Percentiles rank a stretch among this genome's conserved stretches.
phyloP scores from a whole-genome alignment of 352 stramenopile genomes.

The Phytophthora cryptogea region DNA sequence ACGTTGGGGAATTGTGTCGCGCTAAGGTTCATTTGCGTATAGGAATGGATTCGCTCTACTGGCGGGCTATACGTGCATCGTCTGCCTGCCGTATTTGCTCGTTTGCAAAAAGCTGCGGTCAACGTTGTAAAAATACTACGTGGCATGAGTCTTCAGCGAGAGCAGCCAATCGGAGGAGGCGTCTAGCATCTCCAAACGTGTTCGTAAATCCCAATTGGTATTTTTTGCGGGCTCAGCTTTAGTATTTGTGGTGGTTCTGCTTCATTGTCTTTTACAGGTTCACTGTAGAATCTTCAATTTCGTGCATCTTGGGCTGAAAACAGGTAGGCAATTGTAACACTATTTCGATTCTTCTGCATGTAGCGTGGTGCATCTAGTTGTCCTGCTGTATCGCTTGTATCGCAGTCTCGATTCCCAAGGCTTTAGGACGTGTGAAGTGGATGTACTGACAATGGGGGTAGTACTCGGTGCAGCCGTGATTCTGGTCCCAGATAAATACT shows the following conservation, averaged over 20 bases:
- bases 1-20: constrained; percentile 3
- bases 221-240: not conserved
- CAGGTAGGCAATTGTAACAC: not conserved
- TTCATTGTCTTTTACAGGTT: not conserved
- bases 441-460: too few species aligned
- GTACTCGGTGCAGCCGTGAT: too few species aligned
- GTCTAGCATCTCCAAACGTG: not conserved
- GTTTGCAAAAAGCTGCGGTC: not conserved
- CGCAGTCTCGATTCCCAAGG: too few species aligned
- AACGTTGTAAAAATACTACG: constrained; percentile 22
- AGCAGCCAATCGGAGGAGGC: not conserved
- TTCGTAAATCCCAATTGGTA: not conserved
- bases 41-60: constrained; percentile 12
- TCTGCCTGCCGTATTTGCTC: not conserved
- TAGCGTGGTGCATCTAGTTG: too few species aligned
- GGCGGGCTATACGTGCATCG: not conserved
- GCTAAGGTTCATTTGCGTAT: constrained; percentile 18
- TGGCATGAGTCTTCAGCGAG: constrained; percentile 7
- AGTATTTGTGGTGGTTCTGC: not conserved
- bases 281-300: too few species aligned
- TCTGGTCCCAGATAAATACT: too few species aligned
- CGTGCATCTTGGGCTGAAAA: not conserved
- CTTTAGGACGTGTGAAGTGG: too few species aligned
- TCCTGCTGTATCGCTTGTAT: too few species aligned
- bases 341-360: too few species aligned